Base-by-base conservation (phyloP, 1,284 basidiomycete genomes). In the Malassezia japonica region DNA sequence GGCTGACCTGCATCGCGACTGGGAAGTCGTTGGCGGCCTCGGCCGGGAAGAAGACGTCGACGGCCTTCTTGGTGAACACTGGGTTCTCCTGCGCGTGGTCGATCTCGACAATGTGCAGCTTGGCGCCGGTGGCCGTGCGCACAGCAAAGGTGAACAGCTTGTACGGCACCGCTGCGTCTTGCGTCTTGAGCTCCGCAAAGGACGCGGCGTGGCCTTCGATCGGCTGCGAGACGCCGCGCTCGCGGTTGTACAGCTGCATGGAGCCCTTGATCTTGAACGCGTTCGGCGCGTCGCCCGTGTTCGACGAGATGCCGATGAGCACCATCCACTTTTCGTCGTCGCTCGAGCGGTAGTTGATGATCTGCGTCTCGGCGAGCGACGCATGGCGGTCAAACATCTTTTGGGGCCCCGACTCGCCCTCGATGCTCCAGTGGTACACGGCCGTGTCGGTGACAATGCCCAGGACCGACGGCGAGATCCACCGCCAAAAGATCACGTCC, bases 1-100 rank as follows among this genome's bases (percentile, higher is more conserved):
- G 83, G 47, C 92, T 98, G 38, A 96, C 88, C 75, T 99, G 94
- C 87, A 99, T 96, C 25, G 92, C 88, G 34, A 99, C 94, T n/a
- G 94, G 94, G 79, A 99, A 99, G 74, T 99, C 94, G 74, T 91
- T 95, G 39, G 85, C 85, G 4, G 94, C 94, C 74, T 99, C 94
- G 1, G 90, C 84, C 48, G 94, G 94, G 82, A 98, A 99, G 78
- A 95, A 99, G 46, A 99, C 92, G 66, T 99, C 94, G 60, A 98
- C 91, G 13, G 89, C 88, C 77, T 96, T 98, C 80, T 99, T 99
- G 36, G 82, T 80, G 78, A 95, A 99, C 6, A 84, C 83, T n/a
- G 91, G 85, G 72, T 95, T 87, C n/a, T 88, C 84, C 20, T 87
- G 83, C 59, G 85, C 81, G 76, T 98, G 92, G 74, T 98, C 94